Evolutionary conservation across 73 alveolate species (phyloP), one percentile per base, ranked within the genome.

Genomic region (Paramecium tetraurelia): DNA sequence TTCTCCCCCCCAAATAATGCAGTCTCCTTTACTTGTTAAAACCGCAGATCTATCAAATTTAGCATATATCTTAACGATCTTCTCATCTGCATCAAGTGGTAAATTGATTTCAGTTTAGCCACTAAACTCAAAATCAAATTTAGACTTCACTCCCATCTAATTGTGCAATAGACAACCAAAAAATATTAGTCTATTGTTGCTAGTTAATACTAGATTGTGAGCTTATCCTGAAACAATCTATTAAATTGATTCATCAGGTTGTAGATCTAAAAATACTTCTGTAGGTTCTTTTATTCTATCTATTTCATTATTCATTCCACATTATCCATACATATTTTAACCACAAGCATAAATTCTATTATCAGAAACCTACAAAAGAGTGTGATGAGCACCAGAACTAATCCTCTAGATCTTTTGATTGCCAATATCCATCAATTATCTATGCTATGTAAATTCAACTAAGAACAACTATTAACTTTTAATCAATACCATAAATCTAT

Each of bases 41-140:
- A 80, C 75, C 0, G 90, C 90, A 40, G 90, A 80, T 80, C 90
- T 80, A 44, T 80, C 90, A 80, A 44, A 80, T 38, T 80, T 80
- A 22, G 90, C 90, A 35, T 80, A 80, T 10, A 80, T 80, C 31
- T 80, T 80, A 11, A 46, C 75, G 5, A 80, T 80, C 29, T 22
- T 40, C 10, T 80, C 90, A 24, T 35, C 90, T 9, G 22, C 31
- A 21, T 80, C 75, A 21, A 80, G 57, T 21, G 90, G 90, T 80
- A 80, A 43, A 18, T 44, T 10, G n/a, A 80, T 38, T 80, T 80
- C 70, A 11, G 43, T 48, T 80, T 22, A n/a, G 20, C 90, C 90
- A 44, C 43, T 44, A 20, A 31, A 46, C 21, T 80, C 90, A 44
- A 80, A 80, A 80, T 48, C 90, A 80, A 44, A 80, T 41, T 41